Conservation (phyloP, 257 asterid genomes). For the Solanum lycopersicoides region DNA sequence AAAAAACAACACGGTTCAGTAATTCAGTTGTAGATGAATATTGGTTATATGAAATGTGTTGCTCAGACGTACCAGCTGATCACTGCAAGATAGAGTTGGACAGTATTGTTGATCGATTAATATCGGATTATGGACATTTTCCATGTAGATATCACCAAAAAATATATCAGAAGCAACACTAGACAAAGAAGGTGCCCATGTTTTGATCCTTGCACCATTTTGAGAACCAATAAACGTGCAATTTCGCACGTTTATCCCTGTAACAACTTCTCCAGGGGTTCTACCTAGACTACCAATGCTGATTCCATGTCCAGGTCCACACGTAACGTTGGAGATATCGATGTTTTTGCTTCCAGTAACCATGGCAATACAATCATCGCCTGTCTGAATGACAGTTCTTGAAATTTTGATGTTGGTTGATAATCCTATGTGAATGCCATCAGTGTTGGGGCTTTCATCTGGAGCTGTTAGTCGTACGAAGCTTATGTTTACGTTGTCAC, state of each 20-base stretch:
- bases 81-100: conserved; percentile 23
- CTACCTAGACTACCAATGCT: conserved; percentile 63
- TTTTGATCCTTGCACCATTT: conserved; percentile 70
- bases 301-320: conserved; percentile 84
- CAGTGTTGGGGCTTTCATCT: conserved; percentile 56
- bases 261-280: conserved; percentile 20
- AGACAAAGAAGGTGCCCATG: conserved; percentile 38
- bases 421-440: conserved; percentile 54
- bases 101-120: conserved; percentile 62
- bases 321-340: conserved; percentile 21
- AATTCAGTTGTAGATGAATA: background rate
- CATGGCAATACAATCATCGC: conserved; percentile 69
- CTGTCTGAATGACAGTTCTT: conserved; percentile 31
- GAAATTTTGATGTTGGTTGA: conserved; percentile 31
- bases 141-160: conserved; percentile 40
- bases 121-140: conserved; percentile 40
- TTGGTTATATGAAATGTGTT: background rate
- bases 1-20: background rate
- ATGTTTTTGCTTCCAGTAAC: conserved; percentile 43
- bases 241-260: conserved; percentile 22
- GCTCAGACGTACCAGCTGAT: conserved; percentile 8
- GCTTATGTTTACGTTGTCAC: conserved; percentile 32
- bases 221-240: conserved; percentile 33
- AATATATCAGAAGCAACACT: conserved; percentile 28
- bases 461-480: conserved; percentile 39